Evolutionary conservation across 2,329 filamentous ascomycete genomes (phyloP).

Genomic region (Zymoseptoria tritici): DNA sequence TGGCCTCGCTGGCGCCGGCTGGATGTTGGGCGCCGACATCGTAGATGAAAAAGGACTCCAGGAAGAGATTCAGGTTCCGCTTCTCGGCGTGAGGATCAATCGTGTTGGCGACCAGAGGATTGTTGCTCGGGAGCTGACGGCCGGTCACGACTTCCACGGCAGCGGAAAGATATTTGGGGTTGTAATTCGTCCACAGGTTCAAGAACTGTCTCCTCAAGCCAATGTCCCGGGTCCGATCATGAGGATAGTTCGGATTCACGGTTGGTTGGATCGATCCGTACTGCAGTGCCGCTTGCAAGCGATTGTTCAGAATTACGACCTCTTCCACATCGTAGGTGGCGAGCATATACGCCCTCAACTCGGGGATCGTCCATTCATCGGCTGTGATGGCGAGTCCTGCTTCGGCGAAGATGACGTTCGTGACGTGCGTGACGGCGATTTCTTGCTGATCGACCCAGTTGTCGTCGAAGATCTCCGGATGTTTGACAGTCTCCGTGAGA

Average conservation of each 20-base stretch:
- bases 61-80: constrained; percentile 34
- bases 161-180: constrained; percentile 42
- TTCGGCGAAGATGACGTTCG: constrained; percentile 49
- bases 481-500: constrained; percentile 46
- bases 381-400: constrained; percentile 11
- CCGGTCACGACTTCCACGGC: constrained; percentile 54
- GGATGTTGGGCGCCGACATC: constrained; percentile 43
- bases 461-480: constrained; percentile 55
- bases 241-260: constrained; percentile 38
- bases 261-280: constrained; percentile 53
- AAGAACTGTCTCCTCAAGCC: constrained; percentile 52
- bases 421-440: constrained; percentile 51
- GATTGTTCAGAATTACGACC: constrained; percentile 47
- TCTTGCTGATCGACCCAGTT: constrained; percentile 57
- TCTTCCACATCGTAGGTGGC: constrained; percentile 46
- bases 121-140: constrained; percentile 30
- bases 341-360: constrained; percentile 44
- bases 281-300: constrained; percentile 51
- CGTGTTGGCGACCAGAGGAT: constrained; percentile 7
- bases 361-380: neutral
- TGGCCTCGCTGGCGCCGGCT: neutral
- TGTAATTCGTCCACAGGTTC: constrained; percentile 52
- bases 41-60: constrained; percentile 51
- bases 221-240: constrained; percentile 48
- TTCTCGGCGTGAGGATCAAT: constrained; percentile 18